Conservation (phyloP, 179 eudicot genomes). For the Drosera spatulata region DNA sequence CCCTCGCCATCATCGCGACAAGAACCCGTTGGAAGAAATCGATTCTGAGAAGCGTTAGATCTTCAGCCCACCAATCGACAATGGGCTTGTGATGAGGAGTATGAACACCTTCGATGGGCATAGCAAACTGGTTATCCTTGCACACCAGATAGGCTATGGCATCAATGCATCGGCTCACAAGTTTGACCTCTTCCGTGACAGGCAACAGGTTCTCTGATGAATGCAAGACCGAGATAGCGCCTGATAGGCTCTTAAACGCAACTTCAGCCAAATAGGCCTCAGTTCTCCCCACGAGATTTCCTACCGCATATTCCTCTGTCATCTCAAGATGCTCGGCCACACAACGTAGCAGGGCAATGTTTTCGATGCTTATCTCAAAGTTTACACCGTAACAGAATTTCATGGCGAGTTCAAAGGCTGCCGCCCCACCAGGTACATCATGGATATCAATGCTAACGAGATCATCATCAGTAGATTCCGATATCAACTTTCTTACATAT, state of each 20-base stretch:
- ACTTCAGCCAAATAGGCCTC: constrained; percentile 69
- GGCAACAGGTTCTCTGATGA: constrained; percentile 61
- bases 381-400: constrained; percentile 88
- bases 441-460: constrained; percentile 34
- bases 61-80: constrained; percentile 99
- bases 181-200: constrained; percentile 58
- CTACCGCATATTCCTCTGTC: constrained; percentile 77
- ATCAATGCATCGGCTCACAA: constrained; percentile 78
- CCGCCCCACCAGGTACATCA: constrained; percentile 81
- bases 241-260: constrained; percentile 52
- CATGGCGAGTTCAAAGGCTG: constrained; percentile 82
- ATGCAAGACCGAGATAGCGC: constrained; percentile 55
- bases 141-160: constrained; percentile 64
- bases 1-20: constrained; percentile 83
- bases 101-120: constrained; percentile 20
- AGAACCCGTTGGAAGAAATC: constrained; percentile 82
- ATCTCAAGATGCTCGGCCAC: constrained; percentile 80
- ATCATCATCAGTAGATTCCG: constrained; percentile 40
- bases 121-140: constrained; percentile 44
- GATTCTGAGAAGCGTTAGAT: constrained; percentile 64
- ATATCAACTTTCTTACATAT: constrained; percentile 53
- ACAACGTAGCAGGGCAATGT: constrained; percentile 79
- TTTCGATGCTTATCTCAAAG: constrained; percentile 69
- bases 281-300: constrained; percentile 56
- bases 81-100: constrained; percentile 44